A percentile compares a stretch with the other conserved stretches of the same genome.
Evolutionary conservation across 352 stramenopile genomes (phyloP).

Genomic region (Phytopythium helicoides): DNA sequence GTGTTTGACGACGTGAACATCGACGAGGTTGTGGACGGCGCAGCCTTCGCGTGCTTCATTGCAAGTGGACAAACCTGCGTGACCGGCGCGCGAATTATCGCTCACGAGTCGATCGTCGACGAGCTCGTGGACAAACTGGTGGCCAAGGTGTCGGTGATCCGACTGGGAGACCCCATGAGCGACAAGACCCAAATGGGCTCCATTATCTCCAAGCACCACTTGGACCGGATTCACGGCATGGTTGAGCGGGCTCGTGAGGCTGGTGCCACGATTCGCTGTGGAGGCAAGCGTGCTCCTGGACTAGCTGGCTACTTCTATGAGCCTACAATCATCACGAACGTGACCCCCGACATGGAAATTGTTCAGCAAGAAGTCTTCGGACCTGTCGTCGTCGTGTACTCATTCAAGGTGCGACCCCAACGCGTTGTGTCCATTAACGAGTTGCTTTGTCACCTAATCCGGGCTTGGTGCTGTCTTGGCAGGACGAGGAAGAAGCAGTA

Average conservation of each 20-base stretch:
- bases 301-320: conserved; percentile 88
- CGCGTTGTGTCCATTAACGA: background rate
- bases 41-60: conserved; percentile 69
- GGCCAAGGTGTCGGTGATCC: conserved; percentile 48
- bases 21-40: conserved; percentile 54
- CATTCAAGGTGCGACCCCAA: conserved; percentile 25
- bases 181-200: conserved; percentile 62
- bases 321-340: conserved; percentile 88
- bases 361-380: conserved; percentile 89
- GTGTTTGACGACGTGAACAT: conserved; percentile 67
- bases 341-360: conserved; percentile 69
- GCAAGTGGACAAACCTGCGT: conserved; percentile 81
- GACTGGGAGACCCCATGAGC: conserved; percentile 50
- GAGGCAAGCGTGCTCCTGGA: conserved; percentile 55
- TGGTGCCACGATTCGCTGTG: conserved; percentile 72
- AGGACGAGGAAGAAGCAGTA: conserved; percentile 74
- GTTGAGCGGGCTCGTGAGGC: conserved; percentile 76
- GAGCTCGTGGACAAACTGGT: conserved; percentile 65
- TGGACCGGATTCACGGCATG: conserved; percentile 62
- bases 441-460: background rate
- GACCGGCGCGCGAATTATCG: conserved; percentile 76
- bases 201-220: conserved; percentile 55
- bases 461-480: conserved; percentile 29
- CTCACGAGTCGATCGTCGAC: conserved; percentile 77
- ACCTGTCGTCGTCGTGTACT: conserved; percentile 58